Conservation (phyloP, 805 yeast species). For the Barnettozyma wickerhamii region DNA sequence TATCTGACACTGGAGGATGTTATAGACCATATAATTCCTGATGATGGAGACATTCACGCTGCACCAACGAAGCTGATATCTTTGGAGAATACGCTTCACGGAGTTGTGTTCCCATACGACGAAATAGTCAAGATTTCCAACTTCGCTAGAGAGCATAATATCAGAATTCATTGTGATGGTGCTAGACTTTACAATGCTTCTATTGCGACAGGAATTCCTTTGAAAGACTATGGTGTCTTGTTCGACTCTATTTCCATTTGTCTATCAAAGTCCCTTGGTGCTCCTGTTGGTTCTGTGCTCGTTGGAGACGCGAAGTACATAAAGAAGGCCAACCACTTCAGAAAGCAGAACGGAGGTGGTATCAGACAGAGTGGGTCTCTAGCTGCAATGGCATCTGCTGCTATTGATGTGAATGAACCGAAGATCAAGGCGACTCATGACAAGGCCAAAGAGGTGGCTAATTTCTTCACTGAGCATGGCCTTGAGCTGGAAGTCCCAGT, state of each 20-base stretch:
- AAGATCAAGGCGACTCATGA: slow-evolving; percentile 44
- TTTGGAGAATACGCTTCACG: slow-evolving; percentile 86
- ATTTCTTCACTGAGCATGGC: slow-evolving; percentile 47
- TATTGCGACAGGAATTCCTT: slow-evolving; percentile 49
- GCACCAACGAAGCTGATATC: slow-evolving; percentile 87
- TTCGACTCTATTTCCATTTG: slow-evolving; percentile 89
- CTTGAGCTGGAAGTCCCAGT: slow-evolving; percentile 63
- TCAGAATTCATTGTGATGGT: slow-evolving; percentile 83
- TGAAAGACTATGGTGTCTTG: slow-evolving; percentile 64
- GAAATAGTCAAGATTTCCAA: slow-evolving; percentile 67
- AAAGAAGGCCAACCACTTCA: slow-evolving; percentile 74
- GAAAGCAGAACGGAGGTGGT: slow-evolving; percentile 93
- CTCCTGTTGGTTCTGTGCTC: slow-evolving; percentile 87
- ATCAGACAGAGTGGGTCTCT: slow-evolving; percentile 83
- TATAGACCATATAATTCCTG: slow-evolving; percentile 52
- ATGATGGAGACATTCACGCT: slow-evolving; percentile 78
- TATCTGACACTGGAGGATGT: slow-evolving; percentile 81
- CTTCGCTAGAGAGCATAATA: slow-evolving; percentile 58
- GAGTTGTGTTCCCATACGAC: slow-evolving; percentile 73
- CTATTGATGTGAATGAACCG: slow-evolving; percentile 65
- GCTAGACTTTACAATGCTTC: slow-evolving; percentile 94
- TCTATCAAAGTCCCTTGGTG: slow-evolving; percentile 85
- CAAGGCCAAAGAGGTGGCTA: slow-evolving; percentile 47
- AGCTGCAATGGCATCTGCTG: slow-evolving; percentile 71
- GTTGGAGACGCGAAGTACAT: slow-evolving; percentile 63